Evolutionary conservation across 2,329 filamentous ascomycete species (phyloP), one percentile per base, ranked within the genome.

Genomic region (Pseudogymnoascus sp.): DNA sequence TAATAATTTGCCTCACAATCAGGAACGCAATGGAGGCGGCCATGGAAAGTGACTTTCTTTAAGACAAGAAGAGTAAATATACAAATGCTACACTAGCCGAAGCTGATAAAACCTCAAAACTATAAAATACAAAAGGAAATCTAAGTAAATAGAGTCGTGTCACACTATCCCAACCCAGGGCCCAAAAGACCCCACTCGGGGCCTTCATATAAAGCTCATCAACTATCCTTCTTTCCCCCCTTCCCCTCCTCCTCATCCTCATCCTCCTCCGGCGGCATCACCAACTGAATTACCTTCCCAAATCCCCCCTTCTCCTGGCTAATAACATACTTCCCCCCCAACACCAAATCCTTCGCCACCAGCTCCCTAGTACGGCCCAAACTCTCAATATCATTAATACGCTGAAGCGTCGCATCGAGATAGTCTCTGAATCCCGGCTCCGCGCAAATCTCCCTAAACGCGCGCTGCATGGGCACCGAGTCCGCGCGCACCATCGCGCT

Each of bases 391-490:
- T 89, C 93, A n/a, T 82, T 78, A 68, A 99, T 99, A 21, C 95
- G 84, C 64, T 93, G 84, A 23, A 96, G 78, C 0, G 95, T 97
- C 2, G 83, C 87, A 66, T 96, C 87, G 14, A 99, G 78, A 73
- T 92, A 88, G 67, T 93, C 80, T 23, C 91, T 86, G 74, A 99
- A 99, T 5, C 90, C 90, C 3, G 85, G 82, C 69, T 88, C 77
- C 2, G 79, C 75, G 73, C 92, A 96, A 11, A 99, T 93, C 70
- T 93, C 86, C 64, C 86, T 84, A 76, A 99, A 96, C 0, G 95
- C 95, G 59, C 87, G 86, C 75, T 96, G 91, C 95, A 99, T 99
- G 1, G 95, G 95, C 25, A 99, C 93, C 1, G 89, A 93, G 74
- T 96, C 93, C 1, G 95, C 95, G 56, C 95, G 87, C 6, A 99